Percentiles rank a stretch among this genome's conserved stretches.
Evolutionary conservation across 805 yeast genomes (phyloP).

Genomic region (Suhomyces kilbournensis): DNA sequence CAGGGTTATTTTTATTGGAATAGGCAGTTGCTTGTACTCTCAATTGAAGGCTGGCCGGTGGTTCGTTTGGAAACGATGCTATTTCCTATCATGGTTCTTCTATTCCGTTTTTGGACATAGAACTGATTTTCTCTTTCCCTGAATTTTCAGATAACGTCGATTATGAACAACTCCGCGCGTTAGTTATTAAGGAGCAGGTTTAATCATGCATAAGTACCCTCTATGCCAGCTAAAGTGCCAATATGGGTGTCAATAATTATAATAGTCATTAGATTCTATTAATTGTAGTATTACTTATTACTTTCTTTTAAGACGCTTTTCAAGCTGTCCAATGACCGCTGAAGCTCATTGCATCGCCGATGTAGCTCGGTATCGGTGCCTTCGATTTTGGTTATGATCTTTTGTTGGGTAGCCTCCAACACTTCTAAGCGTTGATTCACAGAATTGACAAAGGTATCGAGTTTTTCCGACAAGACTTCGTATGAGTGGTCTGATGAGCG

Average conservation of each 20-base stretch:
- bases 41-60: too few species aligned
- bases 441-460: neutral
- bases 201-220: too few species aligned
- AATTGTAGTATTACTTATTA: neutral
- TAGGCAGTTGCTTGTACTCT: too few species aligned
- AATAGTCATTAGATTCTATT: too few species aligned
- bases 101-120: neutral
- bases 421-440: conserved; percentile 1
- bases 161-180: neutral
- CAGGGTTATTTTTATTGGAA: too few species aligned
- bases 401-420: conserved; percentile 1
- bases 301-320: neutral
- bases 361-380: neutral
- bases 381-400: neutral
- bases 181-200: too few species aligned
- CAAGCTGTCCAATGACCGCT: neutral
- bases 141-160: neutral
- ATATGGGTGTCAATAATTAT: too few species aligned
- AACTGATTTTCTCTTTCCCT: neutral
- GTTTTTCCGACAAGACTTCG: neutral
- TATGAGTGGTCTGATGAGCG: neutral
- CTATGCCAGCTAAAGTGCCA: neutral
- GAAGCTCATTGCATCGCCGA: neutral
- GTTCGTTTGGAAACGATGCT: too few species aligned
- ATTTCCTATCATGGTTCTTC: too few species aligned